Conservation (phyloP, 208 protist species). For the Wallacemonas rigidus region DNA sequence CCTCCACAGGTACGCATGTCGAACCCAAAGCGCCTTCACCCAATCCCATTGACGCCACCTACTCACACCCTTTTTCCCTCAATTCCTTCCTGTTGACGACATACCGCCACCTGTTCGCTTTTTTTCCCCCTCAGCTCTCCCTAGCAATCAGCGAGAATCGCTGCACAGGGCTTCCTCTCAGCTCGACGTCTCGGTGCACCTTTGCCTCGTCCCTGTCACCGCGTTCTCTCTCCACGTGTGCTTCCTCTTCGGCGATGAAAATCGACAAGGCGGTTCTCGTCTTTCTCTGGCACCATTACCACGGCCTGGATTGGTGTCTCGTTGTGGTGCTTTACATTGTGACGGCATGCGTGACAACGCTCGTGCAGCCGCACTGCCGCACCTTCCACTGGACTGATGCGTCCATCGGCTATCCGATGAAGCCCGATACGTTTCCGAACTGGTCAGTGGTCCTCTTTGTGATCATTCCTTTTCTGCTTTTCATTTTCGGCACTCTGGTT, state of each 20-base stretch:
- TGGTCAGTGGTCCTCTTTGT: slow-evolving; percentile 55
- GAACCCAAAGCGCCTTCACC: too few relatives aligned
- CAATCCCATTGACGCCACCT: too few relatives aligned
- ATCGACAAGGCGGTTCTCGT: background rate
- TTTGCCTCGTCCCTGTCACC: background rate
- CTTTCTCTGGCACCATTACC: background rate
- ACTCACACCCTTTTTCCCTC: too few relatives aligned
- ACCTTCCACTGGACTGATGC: slow-evolving; percentile 73
- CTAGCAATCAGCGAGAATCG: too few relatives aligned
- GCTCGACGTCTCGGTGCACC: background rate
- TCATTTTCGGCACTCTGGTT: slow-evolving; percentile 38
- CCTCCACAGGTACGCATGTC: too few relatives aligned
- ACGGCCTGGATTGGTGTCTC: background rate
- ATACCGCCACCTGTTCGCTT: too few relatives aligned
- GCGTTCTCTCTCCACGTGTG: background rate
- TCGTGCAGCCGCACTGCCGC: slow-evolving; percentile 46
- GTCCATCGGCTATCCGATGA: slow-evolving; percentile 57
- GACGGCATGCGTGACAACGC: slow-evolving; percentile 3
- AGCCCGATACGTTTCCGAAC: slow-evolving; percentile 58
- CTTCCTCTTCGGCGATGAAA: background rate
- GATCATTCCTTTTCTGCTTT: slow-evolving; percentile 35
- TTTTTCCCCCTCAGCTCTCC: too few relatives aligned
- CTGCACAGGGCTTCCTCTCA: too few relatives aligned
- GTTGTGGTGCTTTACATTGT: slow-evolving; percentile 21
- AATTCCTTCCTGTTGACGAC: too few relatives aligned